Evolutionary conservation across 495 filamentous ascomycete genomes (phyloP).

Genomic region (Pyrenula massariospora): DNA sequence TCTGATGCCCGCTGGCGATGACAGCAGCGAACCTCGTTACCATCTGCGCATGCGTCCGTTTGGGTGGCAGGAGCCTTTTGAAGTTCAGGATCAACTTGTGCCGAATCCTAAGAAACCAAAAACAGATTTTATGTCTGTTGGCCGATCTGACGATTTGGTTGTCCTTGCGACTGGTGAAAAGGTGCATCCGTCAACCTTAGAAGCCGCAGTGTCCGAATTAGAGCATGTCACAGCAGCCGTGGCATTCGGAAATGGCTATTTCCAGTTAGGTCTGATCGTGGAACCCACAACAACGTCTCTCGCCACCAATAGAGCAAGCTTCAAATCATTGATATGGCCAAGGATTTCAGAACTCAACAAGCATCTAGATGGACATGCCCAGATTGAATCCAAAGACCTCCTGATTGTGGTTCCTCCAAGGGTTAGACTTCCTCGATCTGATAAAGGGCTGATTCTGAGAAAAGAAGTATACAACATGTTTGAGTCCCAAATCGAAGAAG

Average conservation of each 20-base stretch:
- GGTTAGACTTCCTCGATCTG: slow-evolving; percentile 17
- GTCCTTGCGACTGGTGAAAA: slow-evolving; percentile 29
- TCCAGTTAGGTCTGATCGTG: slow-evolving; percentile 22
- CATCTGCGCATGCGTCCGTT: slow-evolving; percentile 13
- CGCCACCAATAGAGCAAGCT: slow-evolving; percentile 1
- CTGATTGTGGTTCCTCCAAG: slow-evolving; percentile 14
- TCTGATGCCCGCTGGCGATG: slow-evolving; percentile 4
- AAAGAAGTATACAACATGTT: slow-evolving; percentile 19
- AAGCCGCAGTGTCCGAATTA: slow-evolving; percentile 9
- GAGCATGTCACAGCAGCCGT: slow-evolving; percentile 14
- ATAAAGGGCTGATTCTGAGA: slow-evolving; percentile 23
- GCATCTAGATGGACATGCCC: slow-evolving; percentile 17
- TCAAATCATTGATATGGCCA: slow-evolving; percentile 17
- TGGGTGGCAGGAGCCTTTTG: slow-evolving; percentile 14
- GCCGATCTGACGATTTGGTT: slow-evolving; percentile 24
- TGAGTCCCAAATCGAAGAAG: slow-evolving; percentile 13
- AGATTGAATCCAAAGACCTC: slow-evolving; percentile 12
- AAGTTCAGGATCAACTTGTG: slow-evolving; percentile 18
- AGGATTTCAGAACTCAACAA: slow-evolving; percentile 9
- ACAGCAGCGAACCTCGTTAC: slow-evolving; percentile 2
- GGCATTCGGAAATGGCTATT: slow-evolving; percentile 19
- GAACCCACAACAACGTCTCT: slow-evolving; percentile 7
- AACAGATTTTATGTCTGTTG: slow-evolving; percentile 13
- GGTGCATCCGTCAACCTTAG: slow-evolving; percentile 17
- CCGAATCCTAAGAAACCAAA: slow-evolving; percentile 7